Percentiles rank a stretch among this genome's conserved stretches.
Conservation (phyloP, 208 protist genomes). For the Crithidia fasciculata region DNA sequence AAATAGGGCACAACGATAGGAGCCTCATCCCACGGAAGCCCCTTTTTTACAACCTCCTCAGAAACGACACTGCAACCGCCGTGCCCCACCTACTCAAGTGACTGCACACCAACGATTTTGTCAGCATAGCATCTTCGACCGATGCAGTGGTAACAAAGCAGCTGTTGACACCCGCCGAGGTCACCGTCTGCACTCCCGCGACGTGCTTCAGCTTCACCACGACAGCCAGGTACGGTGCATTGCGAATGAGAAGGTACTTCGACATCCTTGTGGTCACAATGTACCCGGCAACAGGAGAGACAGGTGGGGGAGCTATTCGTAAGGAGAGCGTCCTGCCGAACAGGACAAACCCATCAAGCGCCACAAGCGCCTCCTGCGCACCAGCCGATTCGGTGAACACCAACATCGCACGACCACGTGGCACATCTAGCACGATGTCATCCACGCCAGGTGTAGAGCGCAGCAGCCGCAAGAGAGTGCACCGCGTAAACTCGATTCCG, state of each 20-base stretch:
- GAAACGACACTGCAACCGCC: slow-evolving; percentile 42
- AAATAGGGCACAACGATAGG: slow-evolving; percentile 21
- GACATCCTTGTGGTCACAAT: slow-evolving; percentile 56
- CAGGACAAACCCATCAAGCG: slow-evolving; percentile 64
- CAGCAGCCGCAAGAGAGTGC: slow-evolving; percentile 59
- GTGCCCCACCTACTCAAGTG: slow-evolving; percentile 45
- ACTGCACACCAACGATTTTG: slow-evolving; percentile 24
- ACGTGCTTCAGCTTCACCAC: slow-evolving; percentile 59
- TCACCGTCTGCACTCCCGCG: slow-evolving; percentile 45
- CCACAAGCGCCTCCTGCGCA: slow-evolving; percentile 74
- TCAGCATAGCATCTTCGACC: slow-evolving; percentile 15
- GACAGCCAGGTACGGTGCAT: slow-evolving; percentile 58
- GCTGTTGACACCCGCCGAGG: slow-evolving; percentile 42
- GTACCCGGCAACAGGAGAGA: slow-evolving; percentile 56
- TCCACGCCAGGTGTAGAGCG: slow-evolving; percentile 38
- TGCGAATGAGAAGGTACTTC: slow-evolving; percentile 45
- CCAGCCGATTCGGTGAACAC: slow-evolving; percentile 56
- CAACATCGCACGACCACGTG: slow-evolving; percentile 50
- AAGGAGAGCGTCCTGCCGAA: slow-evolving; percentile 59
- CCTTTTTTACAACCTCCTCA: slow-evolving; percentile 15
- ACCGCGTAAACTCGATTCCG: slow-evolving; percentile 62
- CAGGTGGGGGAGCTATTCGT: slow-evolving; percentile 48
- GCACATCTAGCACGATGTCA: slow-evolving; percentile 71
- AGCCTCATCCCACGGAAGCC: not conserved
- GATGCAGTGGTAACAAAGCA: slow-evolving; percentile 47